Evolutionary conservation across 2,329 filamentous ascomycete species (phyloP), one percentile per base, ranked within the genome.

Genomic region (Eutypella sp.): DNA sequence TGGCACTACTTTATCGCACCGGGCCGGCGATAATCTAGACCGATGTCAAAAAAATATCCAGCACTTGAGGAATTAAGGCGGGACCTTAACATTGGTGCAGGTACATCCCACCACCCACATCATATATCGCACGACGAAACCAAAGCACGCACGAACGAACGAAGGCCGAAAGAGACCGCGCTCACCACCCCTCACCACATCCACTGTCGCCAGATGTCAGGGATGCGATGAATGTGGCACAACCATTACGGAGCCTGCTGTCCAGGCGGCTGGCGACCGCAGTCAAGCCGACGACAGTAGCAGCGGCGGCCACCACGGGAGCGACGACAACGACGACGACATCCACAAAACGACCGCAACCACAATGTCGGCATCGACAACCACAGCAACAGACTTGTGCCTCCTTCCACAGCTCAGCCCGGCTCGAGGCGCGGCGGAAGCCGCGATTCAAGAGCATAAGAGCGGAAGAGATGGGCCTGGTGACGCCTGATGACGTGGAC

Each of bases 171-270:
- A 33, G 5, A 33, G 16, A 33, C 47, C 45, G 47, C 46, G 47
- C 50, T 49, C 49, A 44, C 47, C 58, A 49, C 51, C 52, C 53
- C 48, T 54, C 46, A 55, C 45, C 51, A 54, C 51, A 52, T 44
- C 41, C 44, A 44, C 38, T 45, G 46, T 44, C 33, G 47, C 46
- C 38, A n/a, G 39, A 40, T 41, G 45, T 51, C 46, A 46, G 56
- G 43, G 53, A 61, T 70, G 69, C 60, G 63, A 81, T 80, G 77
- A 79, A 75, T 62, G 69, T 71, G 63, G 72, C 71, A 73, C 73
- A 74, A 52, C 74, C 75, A 65, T 71, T 71, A 65, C 69, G 72
- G 66, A 72, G 72, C 65, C 69, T 79, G 59, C 61, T 79, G 56
- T 71, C 74, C 60, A 71, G 70, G 64, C 73, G 73, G 61, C 64